Base-by-base conservation (phyloP, 192 early-diverging fungal species). In the Backusella sp. region DNA sequence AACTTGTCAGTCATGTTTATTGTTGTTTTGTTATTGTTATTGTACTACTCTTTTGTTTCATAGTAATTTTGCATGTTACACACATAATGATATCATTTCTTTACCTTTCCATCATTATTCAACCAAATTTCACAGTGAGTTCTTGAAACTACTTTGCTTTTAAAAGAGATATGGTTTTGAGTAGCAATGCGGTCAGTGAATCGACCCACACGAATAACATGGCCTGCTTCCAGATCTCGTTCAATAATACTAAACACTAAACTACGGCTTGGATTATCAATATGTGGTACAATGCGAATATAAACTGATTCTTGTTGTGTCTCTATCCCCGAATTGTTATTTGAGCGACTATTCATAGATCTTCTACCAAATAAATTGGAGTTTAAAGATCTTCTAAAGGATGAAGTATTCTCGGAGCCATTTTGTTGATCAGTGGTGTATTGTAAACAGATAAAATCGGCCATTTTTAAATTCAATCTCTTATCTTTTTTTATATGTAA, bases 111-210 rank as follows among this genome's bases (percentile, higher is more conserved):
- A 56, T 91, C 91, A 77, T 86, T 85, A 68, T 94, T 92, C 11
- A 88, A 86, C 91, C 94, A 98, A 68, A 99, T 92, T 79, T 98
- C 97, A 3, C 96, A 96, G 70, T 99, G 97, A 70, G 89, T 93
- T 69, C 97, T 88, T 56, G 90, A 92, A 11, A 98, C 97, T 42
- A 99, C 97, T 79, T 99, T 99, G 83, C 89, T 91, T 84, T 93
- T 92, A 86, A 95, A 95, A 32, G 91, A 92, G 37, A 95, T 90
- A 14, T 91, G 87, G 76, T 91, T 94, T 80, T 77, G 46, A 80
- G 67, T 36, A 68, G 30, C 35, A 36, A 37, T 32, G 6, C 66
- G 66, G 17, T 68, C 66, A n/a, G 66, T 37, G 12, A 68, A 68
- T 32, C 66, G 84, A 4, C 92, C 92, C 56, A 94, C 90, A 72